A percentile compares a stretch with the other conserved stretches of the same genome.
These are phyloP conservation scores for Ustilago trichophora DNA, from an alignment of 1,284 basidiomycete genomes.

Conservation along the genomic window DNA sequence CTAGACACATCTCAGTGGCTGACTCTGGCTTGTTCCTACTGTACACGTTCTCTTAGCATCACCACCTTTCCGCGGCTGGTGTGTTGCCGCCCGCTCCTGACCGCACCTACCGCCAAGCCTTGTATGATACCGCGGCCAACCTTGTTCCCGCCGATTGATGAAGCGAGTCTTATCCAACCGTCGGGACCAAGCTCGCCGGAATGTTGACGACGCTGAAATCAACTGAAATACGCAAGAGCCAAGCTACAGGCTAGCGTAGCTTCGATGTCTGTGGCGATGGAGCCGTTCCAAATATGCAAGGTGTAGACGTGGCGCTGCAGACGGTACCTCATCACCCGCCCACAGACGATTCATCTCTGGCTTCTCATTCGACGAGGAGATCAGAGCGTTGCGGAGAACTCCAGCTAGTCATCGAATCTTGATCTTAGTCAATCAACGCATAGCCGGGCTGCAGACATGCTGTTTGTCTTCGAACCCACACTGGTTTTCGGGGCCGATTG, in stretches of 20 bases:
- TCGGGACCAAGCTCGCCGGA: not conserved
- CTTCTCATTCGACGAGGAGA: not conserved
- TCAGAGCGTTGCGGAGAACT: not conserved
- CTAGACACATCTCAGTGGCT: too few species aligned
- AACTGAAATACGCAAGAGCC: too few species aligned
- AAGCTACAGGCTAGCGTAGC: not conserved
- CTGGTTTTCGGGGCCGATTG: too few species aligned
- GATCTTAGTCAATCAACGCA: too few species aligned
- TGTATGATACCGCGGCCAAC: conserved; percentile 13
- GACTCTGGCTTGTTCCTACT: too few species aligned
- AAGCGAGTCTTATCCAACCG: conserved; percentile 7
- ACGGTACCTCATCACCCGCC: not conserved
- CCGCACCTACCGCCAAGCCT: conserved; percentile 12
- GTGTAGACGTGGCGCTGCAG: too few species aligned
- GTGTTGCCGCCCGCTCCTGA: conserved; percentile 7
- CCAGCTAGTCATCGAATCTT: not conserved
- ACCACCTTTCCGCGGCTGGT: not conserved
- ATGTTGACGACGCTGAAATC: too few species aligned
- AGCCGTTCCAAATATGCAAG: too few species aligned
- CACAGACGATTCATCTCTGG: not conserved
- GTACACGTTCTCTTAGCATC: conserved; percentile 19
- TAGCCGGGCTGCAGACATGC: too few species aligned
- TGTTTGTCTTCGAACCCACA: too few species aligned
- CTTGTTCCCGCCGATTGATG: conserved; percentile 12
- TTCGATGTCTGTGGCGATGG: not conserved